phyloP scores from a whole-genome alignment of 257 asterid species.

The Scutellaria galericulata region DNA sequence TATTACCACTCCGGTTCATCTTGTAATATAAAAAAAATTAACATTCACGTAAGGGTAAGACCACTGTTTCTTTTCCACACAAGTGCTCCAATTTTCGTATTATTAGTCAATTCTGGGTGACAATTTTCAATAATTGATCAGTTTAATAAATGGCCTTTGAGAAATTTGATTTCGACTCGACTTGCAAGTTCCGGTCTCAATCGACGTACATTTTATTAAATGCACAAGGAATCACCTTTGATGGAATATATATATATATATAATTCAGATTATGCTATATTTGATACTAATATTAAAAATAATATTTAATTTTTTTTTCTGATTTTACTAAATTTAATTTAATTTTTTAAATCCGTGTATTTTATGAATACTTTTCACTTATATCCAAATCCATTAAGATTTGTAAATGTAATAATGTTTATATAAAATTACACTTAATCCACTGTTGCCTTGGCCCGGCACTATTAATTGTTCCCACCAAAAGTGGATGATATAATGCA shows the following conservation, averaged over 20 bases:
- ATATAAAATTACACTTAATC: background rate
- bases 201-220: too few relatives aligned
- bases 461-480: constrained; percentile 9
- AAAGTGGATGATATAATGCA: background rate
- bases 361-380: too few relatives aligned
- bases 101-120: constrained; percentile 23
- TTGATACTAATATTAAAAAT: too few relatives aligned
- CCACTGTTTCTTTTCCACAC: background rate
- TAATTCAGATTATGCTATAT: too few relatives aligned
- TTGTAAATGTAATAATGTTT: background rate
- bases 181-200: background rate
- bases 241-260: too few relatives aligned
- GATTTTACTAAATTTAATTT: background rate
- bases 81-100: constrained; percentile 10
- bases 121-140: background rate
- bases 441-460: background rate
- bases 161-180: constrained; percentile 7
- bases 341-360: background rate
- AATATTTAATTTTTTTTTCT: background rate
- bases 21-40: background rate
- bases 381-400: background rate
- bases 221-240: too few relatives aligned
- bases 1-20: background rate
- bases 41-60: constrained; percentile 16
- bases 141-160: background rate